These are phyloP conservation scores for Eimeria nieschulzi DNA, from an alignment of 169 alveolate species.

Conservation along the genomic window DNA sequence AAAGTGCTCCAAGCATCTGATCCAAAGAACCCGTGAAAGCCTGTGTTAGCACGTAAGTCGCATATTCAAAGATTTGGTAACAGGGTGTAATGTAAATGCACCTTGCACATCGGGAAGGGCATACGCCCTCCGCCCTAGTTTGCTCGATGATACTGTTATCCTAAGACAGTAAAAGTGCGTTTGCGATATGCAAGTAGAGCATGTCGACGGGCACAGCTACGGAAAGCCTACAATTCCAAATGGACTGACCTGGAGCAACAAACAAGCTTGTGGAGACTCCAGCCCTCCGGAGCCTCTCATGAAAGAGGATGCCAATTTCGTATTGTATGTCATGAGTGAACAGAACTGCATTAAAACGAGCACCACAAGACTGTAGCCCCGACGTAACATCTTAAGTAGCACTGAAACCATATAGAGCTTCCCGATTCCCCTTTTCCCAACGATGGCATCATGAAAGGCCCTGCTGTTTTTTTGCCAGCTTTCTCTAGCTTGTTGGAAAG, in stretches of 20 bases:
- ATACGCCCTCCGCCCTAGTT: background rate
- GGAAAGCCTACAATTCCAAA: background rate
- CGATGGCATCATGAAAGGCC: background rate
- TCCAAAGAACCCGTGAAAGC: slow-evolving; percentile 73
- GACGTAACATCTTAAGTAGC: no score
- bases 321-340: slow-evolving; percentile 73
- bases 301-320: slow-evolving; percentile 74
- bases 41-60: background rate
- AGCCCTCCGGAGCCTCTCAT: slow-evolving; percentile 56
- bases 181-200: background rate
- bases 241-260: slow-evolving; percentile 71
- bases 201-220: no score
- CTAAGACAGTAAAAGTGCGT: background rate
- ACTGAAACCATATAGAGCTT: no score
- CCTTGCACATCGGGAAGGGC: background rate
- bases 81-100: no score
- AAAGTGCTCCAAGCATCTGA: slow-evolving; percentile 59
- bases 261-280: slow-evolving; percentile 70
- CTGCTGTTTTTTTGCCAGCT: no score
- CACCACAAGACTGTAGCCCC: background rate
- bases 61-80: background rate
- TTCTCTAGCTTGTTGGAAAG: no score
- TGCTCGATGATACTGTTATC: background rate
- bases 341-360: slow-evolving; percentile 49
- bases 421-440: no score